A percentile compares a stretch with the other conserved stretches of the same genome.
Evolutionary conservation across 306 rosid genomes (phyloP).

Genomic region (Trifolium subterraneum): DNA sequence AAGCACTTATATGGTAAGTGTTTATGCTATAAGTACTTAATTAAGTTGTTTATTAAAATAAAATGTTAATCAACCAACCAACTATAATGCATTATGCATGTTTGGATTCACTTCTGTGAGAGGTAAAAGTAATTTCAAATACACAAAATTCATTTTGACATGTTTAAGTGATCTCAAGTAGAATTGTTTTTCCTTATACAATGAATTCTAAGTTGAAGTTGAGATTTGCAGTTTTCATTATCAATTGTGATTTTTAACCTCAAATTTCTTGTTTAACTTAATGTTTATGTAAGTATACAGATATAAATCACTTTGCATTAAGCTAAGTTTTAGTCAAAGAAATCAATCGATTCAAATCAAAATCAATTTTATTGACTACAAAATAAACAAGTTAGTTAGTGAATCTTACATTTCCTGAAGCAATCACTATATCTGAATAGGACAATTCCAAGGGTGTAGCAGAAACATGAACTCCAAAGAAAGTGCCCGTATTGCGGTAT

Average conservation of each 20-base stretch:
- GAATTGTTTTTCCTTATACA: not conserved
- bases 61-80: not conserved
- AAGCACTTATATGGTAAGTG: no score
- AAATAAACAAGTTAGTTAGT: not conserved
- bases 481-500: slow-evolving; percentile 84
- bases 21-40: no score
- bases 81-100: not conserved
- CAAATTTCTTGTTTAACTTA: not conserved
- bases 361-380: not conserved
- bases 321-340: not conserved
- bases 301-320: not conserved
- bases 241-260: not conserved
- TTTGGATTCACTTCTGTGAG: not conserved
- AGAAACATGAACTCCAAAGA: slow-evolving; percentile 83
- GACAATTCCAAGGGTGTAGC: slow-evolving; percentile 75
- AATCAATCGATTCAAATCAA: not conserved
- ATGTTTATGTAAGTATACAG: not conserved
- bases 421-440: slow-evolving; percentile 66
- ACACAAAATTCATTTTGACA: not conserved
- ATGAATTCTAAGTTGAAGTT: not conserved
- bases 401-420: slow-evolving; percentile 73
- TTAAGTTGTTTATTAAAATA: no score
- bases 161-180: not conserved
- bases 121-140: not conserved
- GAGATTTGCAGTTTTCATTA: not conserved